These are phyloP conservation scores for Saksenaea oblongispora DNA, from an alignment of 371 early-diverging fungal species.

Conservation along the genomic window DNA sequence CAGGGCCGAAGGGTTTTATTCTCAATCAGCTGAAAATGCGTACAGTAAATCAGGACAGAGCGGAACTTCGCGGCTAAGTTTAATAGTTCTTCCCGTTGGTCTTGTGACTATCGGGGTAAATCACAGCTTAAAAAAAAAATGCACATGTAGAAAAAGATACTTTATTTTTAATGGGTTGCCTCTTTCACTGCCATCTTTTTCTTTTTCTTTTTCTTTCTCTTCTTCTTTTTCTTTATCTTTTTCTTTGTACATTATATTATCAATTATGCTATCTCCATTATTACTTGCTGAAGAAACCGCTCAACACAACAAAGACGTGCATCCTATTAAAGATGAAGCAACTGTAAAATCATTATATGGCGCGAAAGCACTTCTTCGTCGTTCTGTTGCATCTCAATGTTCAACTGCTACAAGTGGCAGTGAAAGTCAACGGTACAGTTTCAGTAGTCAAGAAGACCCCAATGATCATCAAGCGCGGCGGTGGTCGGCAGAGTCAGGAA, in stretches of 20 bases:
- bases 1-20: neutral
- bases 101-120: conserved; percentile 1
- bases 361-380: conserved; percentile 23
- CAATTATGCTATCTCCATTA: conserved; percentile 8
- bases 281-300: conserved; percentile 11
- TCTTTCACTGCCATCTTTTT: conserved; percentile 10
- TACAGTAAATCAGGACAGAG: neutral
- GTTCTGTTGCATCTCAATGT: conserved; percentile 39
- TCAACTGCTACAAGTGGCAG: conserved; percentile 33
- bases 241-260: neutral
- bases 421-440: conserved; percentile 32
- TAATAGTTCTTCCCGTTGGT: neutral
- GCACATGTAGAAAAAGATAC: no score
- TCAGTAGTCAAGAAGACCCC: conserved; percentile 23
- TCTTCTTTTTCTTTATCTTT: neutral
- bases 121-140: neutral
- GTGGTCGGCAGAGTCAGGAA: conserved; percentile 22
- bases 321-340: conserved; percentile 5
- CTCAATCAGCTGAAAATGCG: conserved; percentile 1
- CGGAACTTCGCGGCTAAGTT: neutral
- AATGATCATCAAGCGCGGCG: conserved; percentile 23
- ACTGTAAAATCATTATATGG: conserved; percentile 7
- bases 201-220: conserved; percentile 9
- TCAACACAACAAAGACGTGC: conserved; percentile 12
- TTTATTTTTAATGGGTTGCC: neutral